Evolutionary conservation across 2,329 filamentous ascomycete species (phyloP), one percentile per base, ranked within the genome.

Genomic region (Fusarium cicatricum): DNA sequence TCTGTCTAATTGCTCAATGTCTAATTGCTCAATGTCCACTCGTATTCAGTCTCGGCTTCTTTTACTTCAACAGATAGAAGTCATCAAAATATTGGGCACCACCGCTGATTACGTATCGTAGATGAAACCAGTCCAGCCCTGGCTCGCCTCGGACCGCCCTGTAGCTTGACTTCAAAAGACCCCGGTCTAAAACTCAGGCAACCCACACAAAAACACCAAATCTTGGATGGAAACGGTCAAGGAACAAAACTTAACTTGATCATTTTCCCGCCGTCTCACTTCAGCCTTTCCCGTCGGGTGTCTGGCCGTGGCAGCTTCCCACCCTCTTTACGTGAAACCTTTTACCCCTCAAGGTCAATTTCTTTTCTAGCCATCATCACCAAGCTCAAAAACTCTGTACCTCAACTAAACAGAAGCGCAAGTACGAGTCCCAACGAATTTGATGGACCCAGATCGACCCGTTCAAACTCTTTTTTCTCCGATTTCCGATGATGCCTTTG

Each of bases 141-240:
- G 19, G 45, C 23, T 52, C 40, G 49, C 51, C 31, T 60, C 55
- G 58, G 58, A 49, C 61, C 60, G 60, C 33, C 9, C 41, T 28
- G 50, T 64, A 64, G 60, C 55, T 63, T 55, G 59, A 53, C 55
- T 60, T 60, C 42, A n/a, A n/a, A 57, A 58, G 19, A 38, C 39
- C 36, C 42, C 33, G 31, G 50, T 19, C 50, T 28, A 44, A 34
- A 55, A 31, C 44, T 39, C 38, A 40, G 29, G 3, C 14, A 32
- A 31, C 23, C 53, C 53, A 43, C 15, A 17, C n/a, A 41, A 40
- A 47, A 3, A 16, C 26, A 57, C 32, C 50, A 29, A 31, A 32
- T 40, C 50, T 52, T 58, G 43, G 53, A 64, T 53, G 60, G 61
- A 64, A 64, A 46, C 38, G 53, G 52, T 51, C 31, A 36, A 49